Evolutionary conservation across 78 protist genomes (phyloP).

Genomic region (Anaeramoeba flamelloides): DNA sequence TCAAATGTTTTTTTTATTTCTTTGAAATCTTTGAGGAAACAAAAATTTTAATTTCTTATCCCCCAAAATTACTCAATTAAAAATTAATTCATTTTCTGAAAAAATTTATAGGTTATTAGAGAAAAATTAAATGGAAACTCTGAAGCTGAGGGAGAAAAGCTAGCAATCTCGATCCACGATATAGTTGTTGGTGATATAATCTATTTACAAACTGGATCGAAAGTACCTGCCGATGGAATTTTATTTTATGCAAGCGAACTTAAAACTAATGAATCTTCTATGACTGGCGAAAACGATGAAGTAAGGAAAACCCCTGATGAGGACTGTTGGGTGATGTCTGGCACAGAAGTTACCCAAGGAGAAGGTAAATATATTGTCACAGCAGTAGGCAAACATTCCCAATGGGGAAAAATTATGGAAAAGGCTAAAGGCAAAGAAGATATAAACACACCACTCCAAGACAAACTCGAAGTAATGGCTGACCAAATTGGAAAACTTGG

Average conservation of each 20-base stretch:
- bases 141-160: too few relatives aligned
- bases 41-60: too few relatives aligned
- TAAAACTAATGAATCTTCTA: constrained; percentile 7
- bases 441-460: constrained; percentile 33
- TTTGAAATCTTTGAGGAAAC: too few relatives aligned
- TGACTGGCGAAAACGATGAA: constrained; percentile 30
- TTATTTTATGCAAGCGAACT: neutral
- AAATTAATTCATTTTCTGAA: too few relatives aligned
- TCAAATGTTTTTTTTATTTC: too few relatives aligned
- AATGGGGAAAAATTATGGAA: constrained; percentile 15
- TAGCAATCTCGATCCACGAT: too few relatives aligned
- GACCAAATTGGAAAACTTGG: constrained; percentile 51
- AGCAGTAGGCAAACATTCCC: constrained; percentile 27
- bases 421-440: constrained; percentile 4
- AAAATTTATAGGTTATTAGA: too few relatives aligned
- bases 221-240: constrained; percentile 2
- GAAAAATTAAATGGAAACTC: too few relatives aligned
- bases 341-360: constrained; percentile 30
- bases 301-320: too few relatives aligned
- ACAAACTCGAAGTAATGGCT: constrained; percentile 21
- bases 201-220: neutral
- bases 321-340: too few relatives aligned
- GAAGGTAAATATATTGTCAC: constrained; percentile 14
- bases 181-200: constrained; percentile 20
- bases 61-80: too few relatives aligned